A percentile compares a stretch with the other conserved stretches of the same genome.
Evolutionary conservation across 2,329 filamentous ascomycete species (phyloP).

Genomic region (Stemphylium beticola): DNA sequence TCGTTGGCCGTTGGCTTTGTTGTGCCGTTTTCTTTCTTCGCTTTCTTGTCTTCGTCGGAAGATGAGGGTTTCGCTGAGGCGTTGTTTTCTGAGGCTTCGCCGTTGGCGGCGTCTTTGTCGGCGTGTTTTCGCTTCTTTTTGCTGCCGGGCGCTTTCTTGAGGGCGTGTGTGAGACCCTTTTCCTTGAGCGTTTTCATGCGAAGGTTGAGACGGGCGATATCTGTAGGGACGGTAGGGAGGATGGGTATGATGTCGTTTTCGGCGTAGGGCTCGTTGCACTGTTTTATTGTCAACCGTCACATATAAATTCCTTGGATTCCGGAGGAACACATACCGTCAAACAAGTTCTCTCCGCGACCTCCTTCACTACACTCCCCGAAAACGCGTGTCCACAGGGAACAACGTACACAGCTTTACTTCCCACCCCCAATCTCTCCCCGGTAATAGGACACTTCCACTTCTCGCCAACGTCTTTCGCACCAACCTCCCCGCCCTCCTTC

Average conservation of each 20-base stretch:
- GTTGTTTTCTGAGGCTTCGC: constrained; percentile 11
- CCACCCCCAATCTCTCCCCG: constrained; percentile 80
- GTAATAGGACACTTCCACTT: constrained; percentile 86
- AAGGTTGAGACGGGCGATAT: constrained; percentile 70
- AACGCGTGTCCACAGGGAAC: constrained; percentile 97
- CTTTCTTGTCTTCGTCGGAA: constrained; percentile 32
- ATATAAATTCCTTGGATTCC: not conserved
- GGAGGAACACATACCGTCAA: constrained; percentile 55
- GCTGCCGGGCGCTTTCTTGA: constrained; percentile 75
- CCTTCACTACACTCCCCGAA: constrained; percentile 81
- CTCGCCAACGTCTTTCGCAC: constrained; percentile 55
- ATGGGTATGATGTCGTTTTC: constrained; percentile 82
- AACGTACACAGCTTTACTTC: constrained; percentile 81
- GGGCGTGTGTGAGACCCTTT: constrained; percentile 78
- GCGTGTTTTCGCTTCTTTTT: constrained; percentile 79
- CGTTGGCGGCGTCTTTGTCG: constrained; percentile 53
- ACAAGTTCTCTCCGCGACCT: constrained; percentile 71
- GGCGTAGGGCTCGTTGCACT: constrained; percentile 79
- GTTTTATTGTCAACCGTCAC: constrained; percentile 16
- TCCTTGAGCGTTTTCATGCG: constrained; percentile 73
- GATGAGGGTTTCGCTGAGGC: constrained; percentile 18
- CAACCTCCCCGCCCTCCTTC: constrained; percentile 40
- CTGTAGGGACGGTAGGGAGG: constrained; percentile 72
- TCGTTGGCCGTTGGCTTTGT: constrained; percentile 31
- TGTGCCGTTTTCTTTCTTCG: constrained; percentile 23